These are phyloP conservation scores for Buddleja alternifolia DNA, from an alignment of 257 asterid species.

Conservation along the genomic window DNA sequence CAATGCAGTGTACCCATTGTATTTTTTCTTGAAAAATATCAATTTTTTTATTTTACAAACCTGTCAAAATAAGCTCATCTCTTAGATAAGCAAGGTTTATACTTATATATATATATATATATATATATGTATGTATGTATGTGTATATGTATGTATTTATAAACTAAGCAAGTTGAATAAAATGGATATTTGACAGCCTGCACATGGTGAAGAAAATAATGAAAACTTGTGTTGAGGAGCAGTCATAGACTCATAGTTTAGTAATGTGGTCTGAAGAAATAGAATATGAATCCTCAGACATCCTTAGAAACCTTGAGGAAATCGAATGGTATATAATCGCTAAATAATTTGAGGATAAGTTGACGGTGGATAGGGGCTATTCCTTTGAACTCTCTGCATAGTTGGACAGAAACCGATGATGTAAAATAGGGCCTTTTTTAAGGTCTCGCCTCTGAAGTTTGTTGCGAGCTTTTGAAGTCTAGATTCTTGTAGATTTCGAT, in stretches of 20 bases:
- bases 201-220: background rate
- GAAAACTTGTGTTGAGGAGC: slow-evolving; percentile 16
- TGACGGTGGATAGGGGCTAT: too few species aligned
- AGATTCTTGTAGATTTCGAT: background rate
- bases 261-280: slow-evolving; percentile 27
- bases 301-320: slow-evolving; percentile 15
- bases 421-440: background rate
- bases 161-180: background rate
- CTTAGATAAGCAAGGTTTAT: too few species aligned
- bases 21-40: background rate
- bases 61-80: background rate
- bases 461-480: background rate
- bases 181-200: background rate
- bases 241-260: background rate
- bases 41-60: background rate
- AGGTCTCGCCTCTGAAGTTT: too few species aligned
- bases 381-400: too few species aligned
- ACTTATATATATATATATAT: too few species aligned
- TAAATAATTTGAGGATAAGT: slow-evolving; percentile 15
- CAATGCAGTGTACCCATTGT: slow-evolving; percentile 11
- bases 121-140: too few species aligned
- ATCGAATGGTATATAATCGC: slow-evolving; percentile 13
- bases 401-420: slow-evolving; percentile 12
- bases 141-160: too few species aligned
- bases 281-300: slow-evolving; percentile 29